These are phyloP conservation scores for Colletotrichum lupini DNA, from an alignment of 2,329 filamentous ascomycete species.

Conservation along the genomic window DNA sequence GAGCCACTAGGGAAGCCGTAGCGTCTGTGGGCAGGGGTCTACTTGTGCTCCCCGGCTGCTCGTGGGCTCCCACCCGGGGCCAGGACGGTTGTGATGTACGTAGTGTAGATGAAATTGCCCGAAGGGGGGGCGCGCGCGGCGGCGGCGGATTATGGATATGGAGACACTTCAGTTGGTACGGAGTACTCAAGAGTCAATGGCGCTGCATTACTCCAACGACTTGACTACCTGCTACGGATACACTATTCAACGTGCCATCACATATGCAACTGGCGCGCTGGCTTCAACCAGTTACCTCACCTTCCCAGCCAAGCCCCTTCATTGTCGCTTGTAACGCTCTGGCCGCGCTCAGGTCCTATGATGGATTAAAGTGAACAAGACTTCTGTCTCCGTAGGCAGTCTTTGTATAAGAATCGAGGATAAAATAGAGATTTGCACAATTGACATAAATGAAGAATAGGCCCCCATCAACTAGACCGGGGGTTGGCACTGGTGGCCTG, in stretches of 20 bases:
- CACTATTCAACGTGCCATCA: conserved; percentile 40
- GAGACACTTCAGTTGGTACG: conserved; percentile 36
- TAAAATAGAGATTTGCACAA: conserved; percentile 14
- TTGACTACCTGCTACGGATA: neutral
- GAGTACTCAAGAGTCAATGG: conserved; percentile 37
- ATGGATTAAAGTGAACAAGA: neutral
- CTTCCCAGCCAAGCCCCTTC: conserved; percentile 15
- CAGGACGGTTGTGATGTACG: conserved; percentile 50
- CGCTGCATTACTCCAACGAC: conserved; percentile 38
- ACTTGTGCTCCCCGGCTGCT: conserved; percentile 31
- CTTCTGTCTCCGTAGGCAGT: neutral
- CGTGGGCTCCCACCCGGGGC: conserved; percentile 40
- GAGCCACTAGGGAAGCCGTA: conserved; percentile 39
- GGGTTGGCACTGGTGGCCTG: neutral
- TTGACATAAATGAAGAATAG: neutral
- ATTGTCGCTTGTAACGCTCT: conserved; percentile 22
- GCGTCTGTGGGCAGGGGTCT: conserved; percentile 38
- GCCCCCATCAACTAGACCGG: neutral
- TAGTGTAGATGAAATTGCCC: conserved; percentile 58
- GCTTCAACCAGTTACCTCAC: conserved; percentile 27
- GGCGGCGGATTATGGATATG: conserved; percentile 25
- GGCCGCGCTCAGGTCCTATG: conserved; percentile 18
- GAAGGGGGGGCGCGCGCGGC: conserved; percentile 44
- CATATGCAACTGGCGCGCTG: conserved; percentile 39
- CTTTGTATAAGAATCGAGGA: neutral